These are phyloP conservation scores for Phytopythium boreale DNA, from an alignment of 352 stramenopile genomes.

Conservation along the genomic window DNA sequence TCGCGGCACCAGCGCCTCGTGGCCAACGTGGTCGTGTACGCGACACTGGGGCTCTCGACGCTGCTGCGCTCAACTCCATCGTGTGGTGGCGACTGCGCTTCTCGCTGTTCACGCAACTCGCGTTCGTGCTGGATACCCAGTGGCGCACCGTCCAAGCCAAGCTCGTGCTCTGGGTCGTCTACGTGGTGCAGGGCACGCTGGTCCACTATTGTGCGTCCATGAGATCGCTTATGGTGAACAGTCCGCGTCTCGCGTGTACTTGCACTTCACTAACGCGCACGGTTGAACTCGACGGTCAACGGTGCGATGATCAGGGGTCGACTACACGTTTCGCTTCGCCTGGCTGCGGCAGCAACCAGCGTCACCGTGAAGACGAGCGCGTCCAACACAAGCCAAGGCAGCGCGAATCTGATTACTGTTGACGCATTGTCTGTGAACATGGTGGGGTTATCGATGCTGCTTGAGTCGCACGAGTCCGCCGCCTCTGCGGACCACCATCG, in stretches of 20 bases:
- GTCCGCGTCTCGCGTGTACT: too few relatives aligned
- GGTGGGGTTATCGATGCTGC: too few relatives aligned
- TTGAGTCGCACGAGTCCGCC: too few relatives aligned
- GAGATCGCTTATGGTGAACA: too few relatives aligned
- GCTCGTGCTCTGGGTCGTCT: conserved; percentile 38
- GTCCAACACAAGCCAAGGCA: background rate
- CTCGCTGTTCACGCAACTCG: conserved; percentile 23
- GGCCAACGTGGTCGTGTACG: conserved; percentile 30
- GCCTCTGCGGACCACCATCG: too few relatives aligned
- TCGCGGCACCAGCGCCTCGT: conserved; percentile 13
- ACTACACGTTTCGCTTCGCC: conserved; percentile 6
- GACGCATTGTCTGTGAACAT: too few relatives aligned
- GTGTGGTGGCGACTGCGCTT: conserved; percentile 23
- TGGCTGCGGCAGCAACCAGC: background rate
- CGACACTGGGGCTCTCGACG: conserved; percentile 30
- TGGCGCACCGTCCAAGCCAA: conserved; percentile 28
- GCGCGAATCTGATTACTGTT: too few relatives aligned
- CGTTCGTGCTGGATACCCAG: conserved; percentile 39
- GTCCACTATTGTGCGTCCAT: conserved; percentile 27
- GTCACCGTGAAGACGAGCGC: background rate
- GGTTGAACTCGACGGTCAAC: too few relatives aligned
- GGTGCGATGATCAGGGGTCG: background rate
- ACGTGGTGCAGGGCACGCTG: conserved; percentile 25
- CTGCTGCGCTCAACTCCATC: conserved; percentile 22
- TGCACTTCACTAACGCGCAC: background rate